Conservation (phyloP, 2,329 filamentous ascomycete species). For the Xylaria sp. region DNA sequence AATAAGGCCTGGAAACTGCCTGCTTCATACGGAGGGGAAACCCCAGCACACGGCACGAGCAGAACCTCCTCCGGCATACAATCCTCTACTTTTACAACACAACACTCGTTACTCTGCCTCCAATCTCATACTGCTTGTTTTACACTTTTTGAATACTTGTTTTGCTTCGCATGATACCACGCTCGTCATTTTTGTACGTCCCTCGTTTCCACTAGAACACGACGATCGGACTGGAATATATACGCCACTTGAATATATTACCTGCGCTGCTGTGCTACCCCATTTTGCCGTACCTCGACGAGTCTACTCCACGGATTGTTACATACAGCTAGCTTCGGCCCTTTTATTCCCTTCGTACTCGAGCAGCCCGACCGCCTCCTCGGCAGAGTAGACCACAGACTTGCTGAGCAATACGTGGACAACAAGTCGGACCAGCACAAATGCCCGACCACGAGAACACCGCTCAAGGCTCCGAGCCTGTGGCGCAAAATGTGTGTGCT, state of each 20-base stretch:
- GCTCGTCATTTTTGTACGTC: background rate
- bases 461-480: constrained; percentile 31
- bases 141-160: constrained; percentile 6
- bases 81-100: background rate
- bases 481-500: constrained; percentile 36
- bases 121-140: constrained; percentile 3
- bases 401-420: constrained; percentile 30
- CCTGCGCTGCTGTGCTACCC: constrained; percentile 21
- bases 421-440: constrained; percentile 23
- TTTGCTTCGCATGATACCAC: constrained; percentile 13
- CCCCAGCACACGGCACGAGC: background rate
- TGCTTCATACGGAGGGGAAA: background rate
- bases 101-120: background rate
- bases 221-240: constrained; percentile 11
- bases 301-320: constrained; percentile 26
- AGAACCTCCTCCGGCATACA: background rate
- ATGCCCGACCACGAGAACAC: constrained; percentile 37
- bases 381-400: constrained; percentile 26
- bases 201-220: constrained; percentile 6
- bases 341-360: constrained; percentile 31
- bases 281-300: constrained; percentile 13
- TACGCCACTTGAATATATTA: constrained; percentile 18
- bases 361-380: constrained; percentile 25
- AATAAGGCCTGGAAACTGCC: background rate
- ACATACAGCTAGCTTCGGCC: constrained; percentile 33